Evolutionary conservation across 2,329 filamentous ascomycete genomes (phyloP), one percentile per base, ranked within the genome.

Genomic region (Hymenoscyphus repandus): DNA sequence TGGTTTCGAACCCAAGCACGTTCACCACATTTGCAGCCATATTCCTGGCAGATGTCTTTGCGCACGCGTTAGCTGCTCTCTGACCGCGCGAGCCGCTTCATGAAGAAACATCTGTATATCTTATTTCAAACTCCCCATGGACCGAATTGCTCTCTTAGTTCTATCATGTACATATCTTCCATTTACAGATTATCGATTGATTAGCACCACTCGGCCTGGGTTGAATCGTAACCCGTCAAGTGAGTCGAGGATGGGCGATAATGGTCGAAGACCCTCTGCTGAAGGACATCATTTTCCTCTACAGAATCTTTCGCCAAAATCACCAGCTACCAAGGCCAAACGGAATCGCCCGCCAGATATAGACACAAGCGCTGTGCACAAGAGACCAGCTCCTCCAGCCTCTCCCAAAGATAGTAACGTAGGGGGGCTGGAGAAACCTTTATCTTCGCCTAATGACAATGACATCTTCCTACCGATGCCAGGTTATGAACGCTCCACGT

Each of bases 381-480:
- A 69, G 17, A 47, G 65, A 58, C 65, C 36, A n/a, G 13, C 34
- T 2, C 30, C 45, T 54, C 54, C 18, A 49, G 60, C 33, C 32
- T 40, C 47, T 20, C 47, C 57, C n/a, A 53, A 56, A 40, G 54
- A 59, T 47, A 59, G 31, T 37, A 60, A 42, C 48, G 74, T 73
- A 20, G 72, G 68, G 11, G 74, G 74, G 13, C 58, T 80, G 15
- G 67, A 69, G 39, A 70, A 65, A 51, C 64, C 74, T 12, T 76
- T 75, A 69, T 83, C 86, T 0, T 81, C 83, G 1, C 83, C 83
- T 6, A 78, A 81, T 56, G 91, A 88, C 1, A 85, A 91, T 58
- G 86, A 88, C 2, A 72, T 95, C 5, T 96, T 96, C 58, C 90
- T 90, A 5, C 88, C 89, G 1, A 69, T 96, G 7, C 90, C 90